phyloP scores from a whole-genome alignment of 164 flowering plant genomes.

The Magnolia changhungtana region DNA sequence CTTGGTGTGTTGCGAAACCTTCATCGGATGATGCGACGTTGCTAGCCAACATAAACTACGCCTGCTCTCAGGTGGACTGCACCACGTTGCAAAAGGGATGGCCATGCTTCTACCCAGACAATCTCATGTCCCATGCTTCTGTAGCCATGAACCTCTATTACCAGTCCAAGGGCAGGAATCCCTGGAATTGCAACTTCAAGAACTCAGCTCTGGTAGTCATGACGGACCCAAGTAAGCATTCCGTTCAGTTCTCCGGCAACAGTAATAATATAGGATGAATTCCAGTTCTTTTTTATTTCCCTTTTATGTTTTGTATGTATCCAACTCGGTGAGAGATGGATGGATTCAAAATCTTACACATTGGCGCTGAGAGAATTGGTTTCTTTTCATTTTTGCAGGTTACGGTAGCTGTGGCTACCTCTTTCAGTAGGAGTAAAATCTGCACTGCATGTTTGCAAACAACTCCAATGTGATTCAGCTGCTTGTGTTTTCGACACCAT shows the following conservation, averaged over 20 bases:
- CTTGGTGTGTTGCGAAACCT: conserved; percentile 92
- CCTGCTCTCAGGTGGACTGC: conserved; percentile 70
- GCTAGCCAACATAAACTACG: conserved; percentile 50
- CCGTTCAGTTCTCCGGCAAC: background rate
- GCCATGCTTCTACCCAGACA: conserved; percentile 58
- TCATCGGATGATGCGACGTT: conserved; percentile 51
- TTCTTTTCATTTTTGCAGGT: conserved; percentile 10
- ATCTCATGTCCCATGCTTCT: conserved; percentile 73
- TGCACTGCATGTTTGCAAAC: background rate
- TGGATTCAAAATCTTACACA: background rate
- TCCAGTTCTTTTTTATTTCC: background rate
- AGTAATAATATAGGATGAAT: background rate
- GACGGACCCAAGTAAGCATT: conserved; percentile 67
- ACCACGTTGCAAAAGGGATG: conserved; percentile 38
- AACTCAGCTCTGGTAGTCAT: conserved; percentile 49
- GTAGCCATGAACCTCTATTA: conserved; percentile 86
- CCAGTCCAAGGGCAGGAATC: conserved; percentile 55
- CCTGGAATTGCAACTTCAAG: conserved; percentile 68
- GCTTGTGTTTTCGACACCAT: background rate
- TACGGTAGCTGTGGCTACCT: conserved; percentile 14
- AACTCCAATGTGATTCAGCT: background rate
- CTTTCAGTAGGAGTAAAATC: background rate
- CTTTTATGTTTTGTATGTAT: background rate
- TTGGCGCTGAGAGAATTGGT: background rate
- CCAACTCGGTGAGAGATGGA: background rate